Base-by-base conservation (phyloP, 345 rosid species). In the Adansonia digitata region DNA sequence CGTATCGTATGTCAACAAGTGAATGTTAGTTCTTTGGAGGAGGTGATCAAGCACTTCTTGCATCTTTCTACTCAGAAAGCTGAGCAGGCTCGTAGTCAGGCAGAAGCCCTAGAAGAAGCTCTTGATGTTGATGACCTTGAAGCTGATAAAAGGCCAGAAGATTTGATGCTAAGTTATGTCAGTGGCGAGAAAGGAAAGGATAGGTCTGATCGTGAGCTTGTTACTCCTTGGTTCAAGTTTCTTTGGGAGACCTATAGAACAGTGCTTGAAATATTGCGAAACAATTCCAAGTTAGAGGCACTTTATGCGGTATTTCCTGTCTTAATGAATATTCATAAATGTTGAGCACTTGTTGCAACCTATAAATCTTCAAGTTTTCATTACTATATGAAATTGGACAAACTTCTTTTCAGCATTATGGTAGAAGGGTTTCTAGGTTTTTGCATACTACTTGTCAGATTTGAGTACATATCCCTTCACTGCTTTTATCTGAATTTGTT, bases 171-270 rank as follows among this genome's bases (percentile, higher is more conserved):
- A 29, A 96, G 99, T 77, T 93, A 93, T 78, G 99, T 96, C 80
- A 93, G 98, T 74, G 99, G 99, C 70, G 99, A 96, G 82, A 96
- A 96, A 76, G 99, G 98, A 35, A 96, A 96, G 82, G 99, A 93
- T 59, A 92, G 99, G 86, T 96, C 99, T 75, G 99, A 96, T 80
- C 90, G 98, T 12, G 99, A 96, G 65, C 87, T 96, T 55, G 99
- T 96, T 75, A 96, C 99, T 12, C 99, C 99, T 2, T 96, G 99
- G 99, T 96, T 96, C 84, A 96, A 96, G 88, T 96, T 96, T 82
- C 75, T 93, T 80, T 96, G 99, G 99, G 99, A 96, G 92, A 96
- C 99, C 0, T 96, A 96, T 81, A 88, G 98, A 78, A 92, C 99
- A 1, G 99, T 96, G 48, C 99, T 96, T 73, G 98, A 96, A 77